phyloP scores from a whole-genome alignment of 2,329 filamentous ascomycete genomes.

The Bipolaris bicolor region DNA sequence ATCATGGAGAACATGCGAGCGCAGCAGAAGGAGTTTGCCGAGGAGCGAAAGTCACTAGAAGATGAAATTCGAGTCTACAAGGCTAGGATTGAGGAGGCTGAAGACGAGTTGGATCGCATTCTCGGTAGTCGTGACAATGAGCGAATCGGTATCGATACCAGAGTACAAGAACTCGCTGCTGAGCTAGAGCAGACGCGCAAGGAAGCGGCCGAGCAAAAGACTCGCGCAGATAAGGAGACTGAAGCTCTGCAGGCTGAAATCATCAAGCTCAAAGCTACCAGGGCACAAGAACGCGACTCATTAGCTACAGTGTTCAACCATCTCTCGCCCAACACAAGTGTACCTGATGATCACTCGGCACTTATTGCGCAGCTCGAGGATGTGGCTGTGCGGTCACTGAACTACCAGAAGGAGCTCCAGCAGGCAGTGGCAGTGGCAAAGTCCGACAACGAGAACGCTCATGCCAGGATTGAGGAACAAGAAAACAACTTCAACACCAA shows the following conservation, averaged over 20 bases:
- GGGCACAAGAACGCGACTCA: conserved; percentile 35
- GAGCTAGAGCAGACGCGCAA: conserved; percentile 69
- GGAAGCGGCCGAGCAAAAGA: conserved; percentile 57
- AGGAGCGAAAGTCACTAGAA: conserved; percentile 83
- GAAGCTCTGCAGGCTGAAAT: conserved; percentile 65
- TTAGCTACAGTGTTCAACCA: conserved; percentile 47
- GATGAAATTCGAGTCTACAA: conserved; percentile 78
- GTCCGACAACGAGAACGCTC: conserved; percentile 54
- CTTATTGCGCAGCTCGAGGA: conserved; percentile 54
- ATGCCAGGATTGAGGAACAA: conserved; percentile 49
- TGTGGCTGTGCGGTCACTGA: conserved; percentile 50
- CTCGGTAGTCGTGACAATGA: conserved; percentile 84
- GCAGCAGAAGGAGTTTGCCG: conserved; percentile 83
- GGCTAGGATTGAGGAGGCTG: conserved; percentile 80
- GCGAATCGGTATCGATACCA: conserved; percentile 71
- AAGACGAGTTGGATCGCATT: conserved; percentile 88
- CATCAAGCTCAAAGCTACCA: conserved; percentile 55
- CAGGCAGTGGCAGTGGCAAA: conserved; percentile 56
- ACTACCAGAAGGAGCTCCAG: conserved; percentile 53
- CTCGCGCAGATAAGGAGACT: conserved; percentile 48
- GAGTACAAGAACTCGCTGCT: conserved; percentile 69
- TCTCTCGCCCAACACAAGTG: conserved; percentile 43
- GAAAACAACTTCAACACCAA: conserved; percentile 47
- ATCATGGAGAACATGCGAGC: conserved; percentile 94
- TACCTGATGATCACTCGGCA: conserved; percentile 47